phyloP scores from a whole-genome alignment of 148 eudicot genomes.

The Chenopodium suecicum region DNA sequence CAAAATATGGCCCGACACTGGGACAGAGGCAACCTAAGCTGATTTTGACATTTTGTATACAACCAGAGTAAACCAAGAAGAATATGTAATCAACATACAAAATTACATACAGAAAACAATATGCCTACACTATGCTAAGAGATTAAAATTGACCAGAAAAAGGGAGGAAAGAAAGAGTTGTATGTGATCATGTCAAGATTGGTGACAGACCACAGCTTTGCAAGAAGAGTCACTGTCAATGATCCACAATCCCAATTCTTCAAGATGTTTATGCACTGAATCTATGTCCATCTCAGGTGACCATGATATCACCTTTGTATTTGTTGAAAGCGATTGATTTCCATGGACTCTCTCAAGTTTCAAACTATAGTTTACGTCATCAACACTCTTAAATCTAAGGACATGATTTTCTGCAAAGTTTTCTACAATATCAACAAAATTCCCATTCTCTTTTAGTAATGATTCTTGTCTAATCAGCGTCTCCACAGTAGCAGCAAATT shows the following conservation, averaged over 20 bases:
- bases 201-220: conserved; percentile 72
- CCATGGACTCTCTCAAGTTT: conserved; percentile 29
- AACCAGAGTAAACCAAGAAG: conserved; percentile 10
- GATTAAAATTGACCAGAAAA: background rate
- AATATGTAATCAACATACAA: conserved; percentile 4
- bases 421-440: conserved; percentile 37
- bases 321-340: conserved; percentile 36
- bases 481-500: conserved; percentile 29
- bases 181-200: conserved; percentile 32
- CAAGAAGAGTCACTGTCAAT: conserved; percentile 71
- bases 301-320: conserved; percentile 58
- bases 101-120: conserved; percentile 20
- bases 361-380: conserved; percentile 41
- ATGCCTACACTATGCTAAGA: conserved; percentile 10
- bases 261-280: conserved; percentile 46
- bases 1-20: background rate
- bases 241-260: conserved; percentile 58
- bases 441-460: conserved; percentile 12
- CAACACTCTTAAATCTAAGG: conserved; percentile 33
- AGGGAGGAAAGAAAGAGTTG: background rate
- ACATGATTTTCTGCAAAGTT: conserved; percentile 40
- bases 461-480: conserved; percentile 32
- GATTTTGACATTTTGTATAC: background rate
- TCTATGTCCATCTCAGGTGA: conserved; percentile 41
- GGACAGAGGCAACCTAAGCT: background rate